Percentiles rank a stretch among this genome's conserved stretches.
These are phyloP conservation scores for Beta vulgaris DNA, from an alignment of 148 eudicot species.

Conservation along the genomic window DNA sequence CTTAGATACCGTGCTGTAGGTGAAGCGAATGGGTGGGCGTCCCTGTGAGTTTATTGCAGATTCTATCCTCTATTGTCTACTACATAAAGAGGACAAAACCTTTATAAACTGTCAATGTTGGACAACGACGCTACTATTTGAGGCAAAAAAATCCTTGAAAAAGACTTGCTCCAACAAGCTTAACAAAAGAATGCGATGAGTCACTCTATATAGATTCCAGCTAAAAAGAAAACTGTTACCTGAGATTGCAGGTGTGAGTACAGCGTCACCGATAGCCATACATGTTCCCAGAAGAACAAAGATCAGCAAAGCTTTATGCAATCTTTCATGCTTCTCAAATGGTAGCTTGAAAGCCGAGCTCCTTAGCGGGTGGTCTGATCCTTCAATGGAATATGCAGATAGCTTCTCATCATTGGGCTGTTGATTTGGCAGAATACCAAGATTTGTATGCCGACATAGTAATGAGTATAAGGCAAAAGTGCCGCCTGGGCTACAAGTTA, in stretches of 20 bases:
- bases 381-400: constrained; percentile 41
- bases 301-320: constrained; percentile 48
- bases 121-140: no score
- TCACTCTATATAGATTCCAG: neutral
- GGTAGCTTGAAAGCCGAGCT: constrained; percentile 42
- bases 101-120: no score
- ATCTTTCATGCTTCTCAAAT: constrained; percentile 47
- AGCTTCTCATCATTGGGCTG: constrained; percentile 51
- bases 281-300: constrained; percentile 65
- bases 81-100: no score
- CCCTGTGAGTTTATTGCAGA: no score
- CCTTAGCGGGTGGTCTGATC: constrained; percentile 35
- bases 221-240: constrained; percentile 29
- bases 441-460: constrained; percentile 52
- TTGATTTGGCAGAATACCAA: constrained; percentile 53
- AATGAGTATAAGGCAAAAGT: constrained; percentile 65
- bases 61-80: no score
- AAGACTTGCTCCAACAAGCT: no score
- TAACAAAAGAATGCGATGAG: neutral
- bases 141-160: no score
- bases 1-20: no score
- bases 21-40: no score
- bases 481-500: constrained; percentile 52
- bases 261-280: constrained; percentile 65
- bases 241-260: constrained; percentile 70